These are phyloP conservation scores for Globisporangium middletonii DNA, from an alignment of 352 stramenopile species.

Conservation along the genomic window DNA sequence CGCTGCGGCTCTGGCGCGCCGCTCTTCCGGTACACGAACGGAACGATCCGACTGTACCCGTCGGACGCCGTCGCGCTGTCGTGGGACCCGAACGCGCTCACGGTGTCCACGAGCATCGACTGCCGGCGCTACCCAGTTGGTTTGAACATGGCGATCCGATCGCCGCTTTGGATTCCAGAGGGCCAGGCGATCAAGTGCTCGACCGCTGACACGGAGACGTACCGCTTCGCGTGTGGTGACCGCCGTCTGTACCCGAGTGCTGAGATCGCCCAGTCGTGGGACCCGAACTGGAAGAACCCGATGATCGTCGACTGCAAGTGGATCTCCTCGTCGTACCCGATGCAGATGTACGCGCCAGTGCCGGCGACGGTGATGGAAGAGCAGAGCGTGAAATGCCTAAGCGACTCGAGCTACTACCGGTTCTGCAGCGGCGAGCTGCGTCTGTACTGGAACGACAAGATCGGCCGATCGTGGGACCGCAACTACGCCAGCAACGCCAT, in stretches of 20 bases:
- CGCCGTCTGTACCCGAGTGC: slow-evolving; percentile 8
- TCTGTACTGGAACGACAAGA: background rate
- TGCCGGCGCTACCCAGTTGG: slow-evolving; percentile 11
- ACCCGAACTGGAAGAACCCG: slow-evolving; percentile 7
- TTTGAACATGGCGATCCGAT: background rate
- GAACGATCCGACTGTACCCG: slow-evolving; percentile 5
- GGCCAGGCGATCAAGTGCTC: slow-evolving; percentile 17
- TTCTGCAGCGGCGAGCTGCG: background rate
- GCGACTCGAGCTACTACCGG: background rate
- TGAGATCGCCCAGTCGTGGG: slow-evolving; percentile 9
- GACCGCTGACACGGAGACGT: background rate
- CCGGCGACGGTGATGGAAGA: background rate
- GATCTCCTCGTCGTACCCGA: background rate
- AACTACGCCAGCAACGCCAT: background rate
- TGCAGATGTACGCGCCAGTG: background rate
- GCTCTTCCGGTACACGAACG: slow-evolving; percentile 14
- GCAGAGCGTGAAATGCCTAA: background rate
- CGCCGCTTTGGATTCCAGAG: slow-evolving; percentile 5
- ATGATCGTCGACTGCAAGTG: slow-evolving; percentile 4
- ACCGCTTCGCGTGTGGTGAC: slow-evolving; percentile 6
- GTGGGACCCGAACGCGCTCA: slow-evolving; percentile 13
- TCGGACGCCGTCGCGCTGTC: slow-evolving; percentile 11
- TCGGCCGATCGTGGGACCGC: background rate
- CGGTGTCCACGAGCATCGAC: slow-evolving; percentile 8
- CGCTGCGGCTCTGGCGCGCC: background rate